These are phyloP conservation scores for Brassica juncea DNA, from an alignment of 345 rosid genomes.

Conservation along the genomic window DNA sequence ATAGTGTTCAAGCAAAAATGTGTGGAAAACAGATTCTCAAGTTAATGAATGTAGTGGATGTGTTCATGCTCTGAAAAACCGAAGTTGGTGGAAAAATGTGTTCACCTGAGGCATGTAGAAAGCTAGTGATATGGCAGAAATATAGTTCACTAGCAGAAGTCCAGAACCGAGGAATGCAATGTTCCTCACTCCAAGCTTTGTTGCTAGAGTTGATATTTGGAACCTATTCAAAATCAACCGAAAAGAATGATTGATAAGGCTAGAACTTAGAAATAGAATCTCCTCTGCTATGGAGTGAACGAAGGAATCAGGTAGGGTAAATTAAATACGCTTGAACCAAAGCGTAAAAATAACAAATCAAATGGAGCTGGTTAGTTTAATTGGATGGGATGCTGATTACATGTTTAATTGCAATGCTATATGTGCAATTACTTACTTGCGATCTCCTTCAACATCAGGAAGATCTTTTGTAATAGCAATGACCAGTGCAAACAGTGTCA, in stretches of 20 bases:
- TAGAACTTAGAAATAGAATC: not conserved
- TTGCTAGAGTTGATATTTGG: conserved; percentile 88
- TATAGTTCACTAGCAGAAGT: conserved; percentile 76
- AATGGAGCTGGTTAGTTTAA: not conserved
- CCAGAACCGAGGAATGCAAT: conserved; percentile 89
- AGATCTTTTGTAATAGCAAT: conserved; percentile 97
- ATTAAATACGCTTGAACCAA: not conserved
- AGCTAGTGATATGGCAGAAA: conserved; percentile 72
- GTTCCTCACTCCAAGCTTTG: conserved; percentile 93
- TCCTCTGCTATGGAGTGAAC: not conserved
- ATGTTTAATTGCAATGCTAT: not conserved
- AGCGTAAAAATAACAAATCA: not conserved
- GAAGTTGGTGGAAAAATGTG: conserved; percentile 20
- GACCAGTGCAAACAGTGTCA: conserved; percentile 84
- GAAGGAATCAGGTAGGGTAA: not conserved
- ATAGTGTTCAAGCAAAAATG: not conserved
- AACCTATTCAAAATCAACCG: conserved; percentile 48
- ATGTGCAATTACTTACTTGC: conserved; percentile 60
- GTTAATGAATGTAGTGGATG: conserved; percentile 3
- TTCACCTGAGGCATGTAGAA: conserved; percentile 90
- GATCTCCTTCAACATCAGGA: conserved; percentile 96
- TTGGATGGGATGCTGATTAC: not conserved
- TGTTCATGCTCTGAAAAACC: not conserved
- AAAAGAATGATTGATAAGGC: not conserved
- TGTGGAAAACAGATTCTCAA: not conserved